Evolutionary conservation across 768 basidiomycete species (phyloP).

Genomic region (Galerina sulciceps): DNA sequence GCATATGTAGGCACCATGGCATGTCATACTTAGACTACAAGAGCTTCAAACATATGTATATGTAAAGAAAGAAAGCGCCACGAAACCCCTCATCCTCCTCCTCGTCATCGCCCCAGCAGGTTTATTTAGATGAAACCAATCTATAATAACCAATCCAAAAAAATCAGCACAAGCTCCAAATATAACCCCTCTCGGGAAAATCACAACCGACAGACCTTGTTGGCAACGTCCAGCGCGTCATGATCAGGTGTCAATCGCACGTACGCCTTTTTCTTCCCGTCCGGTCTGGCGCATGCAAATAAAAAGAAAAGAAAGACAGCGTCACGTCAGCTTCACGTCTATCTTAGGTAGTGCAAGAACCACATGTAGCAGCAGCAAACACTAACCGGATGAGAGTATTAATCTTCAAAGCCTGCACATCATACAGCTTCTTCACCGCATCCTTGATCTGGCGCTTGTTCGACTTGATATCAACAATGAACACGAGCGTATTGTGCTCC

Average conservation of each 20-base stretch:
- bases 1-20: no score
- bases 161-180: not conserved
- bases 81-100: not conserved
- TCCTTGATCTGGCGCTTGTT: conserved; percentile 99
- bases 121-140: conserved; percentile 88
- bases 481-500: conserved; percentile 99
- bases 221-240: conserved; percentile 95
- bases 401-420: conserved; percentile 93
- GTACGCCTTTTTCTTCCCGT: conserved; percentile 99
- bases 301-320: no score
- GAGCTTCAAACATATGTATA: not conserved
- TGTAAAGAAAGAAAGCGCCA: not conserved
- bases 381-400: conserved; percentile 97
- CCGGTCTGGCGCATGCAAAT: no score
- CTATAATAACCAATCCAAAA: conserved; percentile 39
- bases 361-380: not conserved
- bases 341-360: not conserved
- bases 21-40: no score
- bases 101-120: not conserved
- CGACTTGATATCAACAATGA: conserved; percentile 91
- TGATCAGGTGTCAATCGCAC: conserved; percentile 94
- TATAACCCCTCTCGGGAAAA: not conserved
- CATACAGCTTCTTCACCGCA: conserved; percentile 98
- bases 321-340: not conserved
- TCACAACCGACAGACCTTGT: conserved; percentile 77